Evolutionary conservation across 2,329 filamentous ascomycete species (phyloP).

Genomic region (Nothopassalora personata): DNA sequence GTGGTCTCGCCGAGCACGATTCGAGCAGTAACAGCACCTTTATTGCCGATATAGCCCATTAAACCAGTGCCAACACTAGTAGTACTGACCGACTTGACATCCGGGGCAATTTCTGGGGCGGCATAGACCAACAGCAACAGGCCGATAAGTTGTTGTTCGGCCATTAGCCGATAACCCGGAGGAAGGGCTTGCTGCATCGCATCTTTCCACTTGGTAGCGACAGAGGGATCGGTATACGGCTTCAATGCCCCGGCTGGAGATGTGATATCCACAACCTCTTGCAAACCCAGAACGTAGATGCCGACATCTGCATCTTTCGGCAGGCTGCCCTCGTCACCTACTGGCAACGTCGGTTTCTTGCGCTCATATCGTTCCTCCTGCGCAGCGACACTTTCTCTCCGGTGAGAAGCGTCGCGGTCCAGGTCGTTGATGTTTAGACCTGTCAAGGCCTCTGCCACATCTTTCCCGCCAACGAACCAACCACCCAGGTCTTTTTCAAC

Average conservation of each 20-base stretch:
- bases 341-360: slow-evolving; percentile 41
- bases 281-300: slow-evolving; percentile 82
- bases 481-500: slow-evolving; percentile 80
- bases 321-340: slow-evolving; percentile 42
- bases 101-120: slow-evolving; percentile 66
- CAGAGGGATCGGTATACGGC: slow-evolving; percentile 66
- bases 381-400: slow-evolving; percentile 41
- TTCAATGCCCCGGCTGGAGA: slow-evolving; percentile 73
- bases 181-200: slow-evolving; percentile 71
- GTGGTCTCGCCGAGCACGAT: slow-evolving; percentile 87
- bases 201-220: slow-evolving; percentile 73
- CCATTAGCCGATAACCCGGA: slow-evolving; percentile 67
- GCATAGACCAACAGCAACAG: slow-evolving; percentile 81
- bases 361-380: slow-evolving; percentile 44
- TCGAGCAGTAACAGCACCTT: slow-evolving; percentile 78
- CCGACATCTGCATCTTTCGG: slow-evolving; percentile 66
- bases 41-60: slow-evolving; percentile 92
- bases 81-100: slow-evolving; percentile 75
- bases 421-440: slow-evolving; percentile 40
- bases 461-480: slow-evolving; percentile 81
- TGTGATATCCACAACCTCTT: slow-evolving; percentile 85
- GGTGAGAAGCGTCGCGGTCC: slow-evolving; percentile 12
- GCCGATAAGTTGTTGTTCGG: slow-evolving; percentile 80
- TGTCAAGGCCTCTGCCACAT: slow-evolving; percentile 59
- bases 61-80: slow-evolving; percentile 81